Evolutionary conservation across 2,329 filamentous ascomycete species (phyloP), one percentile per base, ranked within the genome.

Genomic region (Neonectria hederae): DNA sequence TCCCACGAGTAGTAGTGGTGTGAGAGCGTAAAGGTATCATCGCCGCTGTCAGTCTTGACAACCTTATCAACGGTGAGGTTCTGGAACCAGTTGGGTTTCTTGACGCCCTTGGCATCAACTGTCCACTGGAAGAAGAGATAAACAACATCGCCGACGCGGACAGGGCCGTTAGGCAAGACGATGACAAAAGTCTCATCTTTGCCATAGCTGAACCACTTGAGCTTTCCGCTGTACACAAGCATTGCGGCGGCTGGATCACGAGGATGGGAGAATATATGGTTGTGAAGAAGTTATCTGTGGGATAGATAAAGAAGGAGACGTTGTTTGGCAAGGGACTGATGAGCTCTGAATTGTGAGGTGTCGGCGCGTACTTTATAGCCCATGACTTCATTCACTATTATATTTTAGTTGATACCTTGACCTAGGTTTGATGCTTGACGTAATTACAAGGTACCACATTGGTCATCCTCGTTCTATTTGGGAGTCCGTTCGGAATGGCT

Each of bases 111-210:
- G 0, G 59, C 22, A 9, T 65, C 66, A 0, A 22, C 48, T 0
- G 69, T 72, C 67, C 69, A 72, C 24, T 72, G 62, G 3, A 63
- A 69, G 43, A 72, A 72, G 7, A 72, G 40, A n/a, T 70, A 72
- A n/a, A 49, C 69, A 19, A n/a, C 56, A 14, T 72, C 69, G 2
- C 69, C 69, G 2, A 59, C 63, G 7, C 69, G 69, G 21, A 64
- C 69, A 14, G 62, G 62, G 5, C 69, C 69, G 2, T 42, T 63
- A 4, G 69, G 69, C 1, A 72, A 22, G 13, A 69, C n/a, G 10
- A 72, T 56, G 30, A 62, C 58, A 1, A 70, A 71, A 0, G 66
- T 69, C 48, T 72, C 69, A 8, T 72, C 46, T 1, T 52, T 13
- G 52, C 24, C 69, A 42, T 70, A 69, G 24, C n/a, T 13, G 21